Evolutionary conservation across 306 rosid species (phyloP).

Genomic region (Quercus rubra): DNA sequence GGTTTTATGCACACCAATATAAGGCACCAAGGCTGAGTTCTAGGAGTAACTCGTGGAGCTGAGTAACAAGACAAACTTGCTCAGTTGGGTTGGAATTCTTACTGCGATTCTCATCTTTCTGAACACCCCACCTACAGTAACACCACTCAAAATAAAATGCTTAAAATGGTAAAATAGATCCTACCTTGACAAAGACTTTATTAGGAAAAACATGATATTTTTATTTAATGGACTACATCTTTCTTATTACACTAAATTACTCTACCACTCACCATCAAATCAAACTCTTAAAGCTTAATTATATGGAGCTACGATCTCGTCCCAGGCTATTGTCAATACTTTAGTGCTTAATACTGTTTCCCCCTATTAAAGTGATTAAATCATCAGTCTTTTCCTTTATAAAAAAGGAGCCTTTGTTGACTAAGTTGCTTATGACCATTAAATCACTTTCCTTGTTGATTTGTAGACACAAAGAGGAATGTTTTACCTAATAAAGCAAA

Average conservation of each 20-base stretch:
- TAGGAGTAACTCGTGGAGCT: no score
- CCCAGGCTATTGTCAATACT: constrained; percentile 13
- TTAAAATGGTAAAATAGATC: no score
- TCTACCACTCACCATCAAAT: constrained; percentile 17
- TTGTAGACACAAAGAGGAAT: constrained; percentile 48
- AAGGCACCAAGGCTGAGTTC: no score
- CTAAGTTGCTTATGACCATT: constrained; percentile 43
- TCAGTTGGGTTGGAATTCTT: no score
- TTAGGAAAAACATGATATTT: background rate
- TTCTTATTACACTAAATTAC: background rate
- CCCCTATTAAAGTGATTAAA: constrained; percentile 24
- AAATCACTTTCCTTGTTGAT: constrained; percentile 32
- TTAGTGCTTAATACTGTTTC: constrained; percentile 30
- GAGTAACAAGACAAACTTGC: no score
- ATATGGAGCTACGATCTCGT: background rate
- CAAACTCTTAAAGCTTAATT: constrained; percentile 19
- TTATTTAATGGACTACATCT: constrained; percentile 11
- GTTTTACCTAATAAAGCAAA: constrained; percentile 48
- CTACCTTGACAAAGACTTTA: background rate
- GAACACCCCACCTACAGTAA: no score
- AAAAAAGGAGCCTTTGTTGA: constrained; percentile 25
- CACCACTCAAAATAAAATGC: no score
- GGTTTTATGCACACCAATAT: no score
- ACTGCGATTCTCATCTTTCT: no score
- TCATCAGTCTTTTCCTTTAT: constrained; percentile 17